Evolutionary conservation across 2,329 filamentous ascomycete species (phyloP), one percentile per base, ranked within the genome.

Genomic region (Intubia oerlemansii): DNA sequence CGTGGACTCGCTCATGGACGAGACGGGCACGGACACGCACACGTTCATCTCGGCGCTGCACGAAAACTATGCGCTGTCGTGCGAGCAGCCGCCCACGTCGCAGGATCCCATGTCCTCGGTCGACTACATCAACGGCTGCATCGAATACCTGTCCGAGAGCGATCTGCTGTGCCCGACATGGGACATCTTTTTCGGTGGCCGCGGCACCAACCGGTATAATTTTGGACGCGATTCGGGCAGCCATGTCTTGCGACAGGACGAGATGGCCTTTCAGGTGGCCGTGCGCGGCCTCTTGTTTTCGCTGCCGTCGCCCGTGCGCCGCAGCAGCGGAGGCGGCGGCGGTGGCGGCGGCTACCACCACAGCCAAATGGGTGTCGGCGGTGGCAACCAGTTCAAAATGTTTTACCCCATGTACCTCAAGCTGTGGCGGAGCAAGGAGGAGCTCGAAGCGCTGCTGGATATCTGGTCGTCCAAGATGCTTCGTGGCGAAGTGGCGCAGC

Each of bases 31-130:
- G 0, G 88, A 98, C 42, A 80, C 75, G 0, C 69, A 78, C 12
- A 42, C 40, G 7, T 42, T 42, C 8, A 37, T 42, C 14, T 38
- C 40, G 4, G 39, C 40, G 2, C 32, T 42, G 20, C 40, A 42
- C 29, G 88, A 98, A 43, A 98, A 98, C 44, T 95, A 92, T 40
- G 62, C 75, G 2, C 57, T 82, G 1, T 95, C 88, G 0, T 95
- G 85, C 44, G 68, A 74, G 38, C 56, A 56, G 25, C 54, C 51
- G 2, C 53, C 54, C 0, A 47, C 50, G 35, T n/a, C 19, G 19
- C 19, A 21, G 19, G 63, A 65, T 41, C 43, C 57, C 5, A 47
- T 63, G 14, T 68, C 62, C 0, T 73, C 82, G 2, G 61, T 84
- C 17, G 79, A 88, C 40, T 74, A 74, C 36, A 56, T 92, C 32